These are phyloP conservation scores for Barnettozyma pratensis DNA, from an alignment of 805 yeast genomes.

Conservation along the genomic window DNA sequence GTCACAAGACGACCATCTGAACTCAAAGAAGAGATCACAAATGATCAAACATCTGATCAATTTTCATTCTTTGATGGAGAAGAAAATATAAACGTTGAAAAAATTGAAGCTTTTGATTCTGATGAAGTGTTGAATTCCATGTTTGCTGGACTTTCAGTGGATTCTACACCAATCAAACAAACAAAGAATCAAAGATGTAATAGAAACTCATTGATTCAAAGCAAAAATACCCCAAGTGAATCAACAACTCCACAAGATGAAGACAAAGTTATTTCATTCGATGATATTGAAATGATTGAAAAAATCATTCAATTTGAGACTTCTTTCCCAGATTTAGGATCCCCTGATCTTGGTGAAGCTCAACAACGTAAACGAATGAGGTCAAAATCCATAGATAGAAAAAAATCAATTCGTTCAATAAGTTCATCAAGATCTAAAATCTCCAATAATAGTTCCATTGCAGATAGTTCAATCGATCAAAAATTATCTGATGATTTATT, in stretches of 20 bases:
- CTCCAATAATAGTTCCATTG: conserved; percentile 2
- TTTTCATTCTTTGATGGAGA: conserved; percentile 25
- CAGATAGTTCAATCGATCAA: neutral
- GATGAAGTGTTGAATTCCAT: conserved; percentile 11
- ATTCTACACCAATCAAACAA: neutral
- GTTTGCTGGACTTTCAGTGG: conserved; percentile 11
- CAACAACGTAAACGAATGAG: conserved; percentile 25
- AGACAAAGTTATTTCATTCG: conserved; percentile 17
- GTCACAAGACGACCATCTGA: no score
- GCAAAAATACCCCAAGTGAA: neutral
- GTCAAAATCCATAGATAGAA: conserved; percentile 32
- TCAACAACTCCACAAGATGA: neutral
- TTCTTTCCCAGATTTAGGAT: conserved; percentile 29
- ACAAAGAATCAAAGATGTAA: no score
- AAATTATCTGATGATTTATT: neutral
- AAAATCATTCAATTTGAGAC: conserved; percentile 37
- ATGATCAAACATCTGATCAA: conserved; percentile 8
- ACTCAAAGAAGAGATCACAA: neutral
- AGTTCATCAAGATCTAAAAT: conserved; percentile 21
- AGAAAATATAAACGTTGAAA: conserved; percentile 16
- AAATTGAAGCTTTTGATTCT: conserved; percentile 6
- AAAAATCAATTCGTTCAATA: conserved; percentile 28
- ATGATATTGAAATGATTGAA: conserved; percentile 34
- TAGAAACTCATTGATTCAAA: neutral
- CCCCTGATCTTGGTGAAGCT: conserved; percentile 27